Evolutionary conservation across 306 rosid genomes (phyloP).

Genomic region (Hylodesmum podocarpum): DNA sequence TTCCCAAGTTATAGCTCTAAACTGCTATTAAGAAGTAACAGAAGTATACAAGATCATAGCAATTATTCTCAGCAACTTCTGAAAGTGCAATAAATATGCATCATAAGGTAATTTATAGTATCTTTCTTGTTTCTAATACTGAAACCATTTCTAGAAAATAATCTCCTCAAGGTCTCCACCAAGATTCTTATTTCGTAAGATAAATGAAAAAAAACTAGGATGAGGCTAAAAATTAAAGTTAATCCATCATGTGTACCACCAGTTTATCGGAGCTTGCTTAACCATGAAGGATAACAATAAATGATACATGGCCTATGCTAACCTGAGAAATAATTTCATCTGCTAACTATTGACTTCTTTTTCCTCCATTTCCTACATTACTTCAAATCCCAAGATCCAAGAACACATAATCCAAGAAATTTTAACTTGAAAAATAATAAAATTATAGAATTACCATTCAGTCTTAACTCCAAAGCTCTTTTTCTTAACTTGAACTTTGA

Average conservation of each 20-base stretch:
- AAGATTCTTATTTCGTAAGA: not conserved
- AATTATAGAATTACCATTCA: not conserved
- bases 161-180: not conserved
- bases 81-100: constrained; percentile 3
- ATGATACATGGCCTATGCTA: not conserved
- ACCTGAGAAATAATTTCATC: not conserved
- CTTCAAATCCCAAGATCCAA: not conserved
- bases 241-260: not conserved
- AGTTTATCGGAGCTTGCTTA: not conserved
- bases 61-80: constrained; percentile 7
- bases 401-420: not conserved
- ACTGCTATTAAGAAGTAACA: not conserved
- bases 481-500: not conserved
- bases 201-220: not conserved
- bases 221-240: not conserved
- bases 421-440: not conserved
- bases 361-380: not conserved
- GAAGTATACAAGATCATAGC: not conserved
- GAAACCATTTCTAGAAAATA: constrained; percentile 18
- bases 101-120: not conserved
- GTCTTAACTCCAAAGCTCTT: not conserved
- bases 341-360: not conserved
- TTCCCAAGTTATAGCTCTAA: not conserved
- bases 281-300: not conserved
- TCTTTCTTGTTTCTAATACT: not conserved